Base-by-base conservation (phyloP, 1,139 yeast genomes). In the Protomyces inundatus region DNA sequence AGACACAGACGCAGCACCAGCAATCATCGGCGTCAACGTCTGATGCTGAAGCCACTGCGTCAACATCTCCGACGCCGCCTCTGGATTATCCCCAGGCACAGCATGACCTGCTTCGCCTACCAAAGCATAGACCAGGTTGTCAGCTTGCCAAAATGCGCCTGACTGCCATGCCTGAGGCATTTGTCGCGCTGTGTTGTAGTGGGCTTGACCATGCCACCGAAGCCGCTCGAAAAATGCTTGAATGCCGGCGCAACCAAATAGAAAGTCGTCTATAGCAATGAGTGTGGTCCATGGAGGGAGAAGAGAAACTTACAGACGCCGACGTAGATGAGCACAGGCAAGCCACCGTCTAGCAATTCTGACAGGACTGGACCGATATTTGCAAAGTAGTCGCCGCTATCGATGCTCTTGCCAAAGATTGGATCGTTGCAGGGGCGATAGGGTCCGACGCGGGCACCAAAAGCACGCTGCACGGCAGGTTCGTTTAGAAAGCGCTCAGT, bases 381-480 rank as follows among this genome's bases (percentile, higher is more conserved):
- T 3, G 6, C 16, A 35, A 45, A 55, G 4, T 33, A 34, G 33
- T 55, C 60, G 23, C 40, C 14, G 14, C 16, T 39, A 10, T 36
- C 12, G 45, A 34, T 34, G 35, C 33, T 45, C 33, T 65, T 55
- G 58, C 82, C 82, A 78, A 85, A 88, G 60, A 95, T 93, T 71
- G 87, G 91, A 73, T 85, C 83, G 79, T 89, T 89, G 80, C 98
- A 93, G 51, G 90, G 83, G 74, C 86, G 85, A 76, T 85, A 93
- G 59, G 78, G 76, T 63, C 87, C 93, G 66, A 89, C 95, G 6
- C 42, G 45, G 7, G 34, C 96, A 67, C 98, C 98, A 66, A 93
- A 80, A 45, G 90, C 93, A 68, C 82, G 84, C 78, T 85, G 86
- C 64, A 88, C 93, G 64, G 77, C 78, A 32, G 82, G 84, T 73